These are phyloP conservation scores for Carex sylvatica DNA, from an alignment of 202 grass and related monocot species.

Conservation along the genomic window DNA sequence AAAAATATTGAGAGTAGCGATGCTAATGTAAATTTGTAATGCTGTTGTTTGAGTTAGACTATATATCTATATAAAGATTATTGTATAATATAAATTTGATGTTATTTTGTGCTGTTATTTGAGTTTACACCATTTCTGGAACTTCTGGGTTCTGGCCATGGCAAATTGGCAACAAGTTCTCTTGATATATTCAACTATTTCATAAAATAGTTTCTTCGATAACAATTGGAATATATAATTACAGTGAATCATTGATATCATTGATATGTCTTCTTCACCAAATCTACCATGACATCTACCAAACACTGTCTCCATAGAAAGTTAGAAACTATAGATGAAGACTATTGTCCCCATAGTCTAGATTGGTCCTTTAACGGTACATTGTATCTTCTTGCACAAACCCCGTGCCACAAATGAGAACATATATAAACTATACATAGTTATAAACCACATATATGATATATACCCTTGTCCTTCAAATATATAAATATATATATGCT, in stretches of 20 bases:
- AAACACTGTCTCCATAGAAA: neutral
- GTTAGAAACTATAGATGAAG: neutral
- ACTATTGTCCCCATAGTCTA: conserved; percentile 9
- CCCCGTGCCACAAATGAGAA: neutral
- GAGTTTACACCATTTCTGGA: neutral
- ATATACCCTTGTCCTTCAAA: neutral
- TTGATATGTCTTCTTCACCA: conserved; percentile 17
- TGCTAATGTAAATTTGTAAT: conserved; percentile 27
- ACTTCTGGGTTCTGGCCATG: neutral
- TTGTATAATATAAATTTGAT: neutral
- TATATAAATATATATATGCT: neutral
- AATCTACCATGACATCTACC: conserved; percentile 21
- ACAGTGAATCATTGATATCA: conserved; percentile 9
- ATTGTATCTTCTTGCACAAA: conserved; percentile 10
- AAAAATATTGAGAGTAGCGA: neutral
- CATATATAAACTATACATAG: too few relatives aligned
- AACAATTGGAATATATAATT: neutral
- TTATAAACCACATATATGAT: neutral
- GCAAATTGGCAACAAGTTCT: neutral
- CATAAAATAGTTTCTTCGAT: neutral
- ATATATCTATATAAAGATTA: conserved; percentile 13
- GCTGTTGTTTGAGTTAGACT: conserved; percentile 15
- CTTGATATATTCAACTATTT: neutral
- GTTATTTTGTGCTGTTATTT: neutral
- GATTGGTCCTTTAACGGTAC: neutral